These are phyloP conservation scores for Thamnidium elegans DNA, from an alignment of 192 early-diverging fungal genomes.

Conservation along the genomic window DNA sequence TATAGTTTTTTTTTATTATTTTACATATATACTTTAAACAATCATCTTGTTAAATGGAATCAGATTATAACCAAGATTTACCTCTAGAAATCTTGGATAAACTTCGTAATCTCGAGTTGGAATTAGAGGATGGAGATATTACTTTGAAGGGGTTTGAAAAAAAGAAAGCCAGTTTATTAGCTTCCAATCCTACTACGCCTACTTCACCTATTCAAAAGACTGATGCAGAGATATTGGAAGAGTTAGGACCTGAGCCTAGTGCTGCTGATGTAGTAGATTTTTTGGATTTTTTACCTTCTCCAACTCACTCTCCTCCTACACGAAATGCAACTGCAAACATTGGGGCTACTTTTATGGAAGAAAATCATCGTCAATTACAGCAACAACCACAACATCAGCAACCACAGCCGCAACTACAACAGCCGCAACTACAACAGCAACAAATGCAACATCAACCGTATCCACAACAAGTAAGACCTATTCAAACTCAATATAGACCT, in stretches of 20 bases:
- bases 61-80: slow-evolving; percentile 19
- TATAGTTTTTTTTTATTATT: neutral
- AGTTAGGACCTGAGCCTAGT: slow-evolving; percentile 35
- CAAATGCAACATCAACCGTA: neutral
- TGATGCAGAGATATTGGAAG: slow-evolving; percentile 14
- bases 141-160: slow-evolving; percentile 75
- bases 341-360: slow-evolving; percentile 25
- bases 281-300: slow-evolving; percentile 36
- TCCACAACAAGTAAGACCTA: slow-evolving; percentile 9
- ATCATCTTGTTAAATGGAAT: slow-evolving; percentile 16
- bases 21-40: slow-evolving; percentile 1
- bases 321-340: neutral
- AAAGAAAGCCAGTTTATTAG: slow-evolving; percentile 36
- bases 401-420: neutral
- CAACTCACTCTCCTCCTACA: slow-evolving; percentile 29
- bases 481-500: slow-evolving; percentile 9
- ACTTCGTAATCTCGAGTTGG: slow-evolving; percentile 38
- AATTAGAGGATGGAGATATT: slow-evolving; percentile 64
- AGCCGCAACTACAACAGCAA: neutral
- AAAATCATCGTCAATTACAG: slow-evolving; percentile 11
- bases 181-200: slow-evolving; percentile 1
- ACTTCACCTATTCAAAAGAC: slow-evolving; percentile 1
- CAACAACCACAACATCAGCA: neutral
- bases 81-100: slow-evolving; percentile 28
- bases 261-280: slow-evolving; percentile 39